phyloP scores from a whole-genome alignment of 257 asterid species.

The Asclepias syriaca region DNA sequence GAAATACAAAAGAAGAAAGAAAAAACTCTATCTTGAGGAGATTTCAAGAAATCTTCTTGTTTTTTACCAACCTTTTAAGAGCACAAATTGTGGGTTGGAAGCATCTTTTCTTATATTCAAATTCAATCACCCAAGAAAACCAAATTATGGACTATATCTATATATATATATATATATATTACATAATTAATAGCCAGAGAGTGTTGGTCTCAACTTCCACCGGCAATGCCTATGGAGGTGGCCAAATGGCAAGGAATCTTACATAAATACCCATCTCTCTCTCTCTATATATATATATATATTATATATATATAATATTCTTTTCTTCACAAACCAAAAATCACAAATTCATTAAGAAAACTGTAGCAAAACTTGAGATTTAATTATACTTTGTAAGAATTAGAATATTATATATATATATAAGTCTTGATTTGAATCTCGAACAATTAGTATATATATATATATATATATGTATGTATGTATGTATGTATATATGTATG shows the following conservation, averaged over 20 bases:
- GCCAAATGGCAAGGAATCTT: conserved; percentile 24
- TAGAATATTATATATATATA: not conserved
- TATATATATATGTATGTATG: no score
- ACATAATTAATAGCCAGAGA: conserved; percentile 1
- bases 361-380: no score
- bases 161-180: not conserved
- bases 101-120: conserved; percentile 11
- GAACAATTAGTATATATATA: no score
- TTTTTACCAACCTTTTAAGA: conserved; percentile 1
- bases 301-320: no score
- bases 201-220: conserved; percentile 16
- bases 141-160: not conserved
- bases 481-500: no score
- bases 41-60: not conserved
- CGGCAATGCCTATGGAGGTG: conserved; percentile 18
- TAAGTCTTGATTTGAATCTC: no score
- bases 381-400: not conserved
- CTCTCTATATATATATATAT: no score
- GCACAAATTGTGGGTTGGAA: conserved; percentile 28
- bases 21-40: not conserved
- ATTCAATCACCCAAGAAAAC: not conserved
- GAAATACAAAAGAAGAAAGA: not conserved
- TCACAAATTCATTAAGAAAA: no score
- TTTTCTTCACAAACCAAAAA: no score
- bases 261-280: conserved; percentile 13